Conservation (phyloP, 2,329 filamentous ascomycete genomes). For the Nemania sp. region DNA sequence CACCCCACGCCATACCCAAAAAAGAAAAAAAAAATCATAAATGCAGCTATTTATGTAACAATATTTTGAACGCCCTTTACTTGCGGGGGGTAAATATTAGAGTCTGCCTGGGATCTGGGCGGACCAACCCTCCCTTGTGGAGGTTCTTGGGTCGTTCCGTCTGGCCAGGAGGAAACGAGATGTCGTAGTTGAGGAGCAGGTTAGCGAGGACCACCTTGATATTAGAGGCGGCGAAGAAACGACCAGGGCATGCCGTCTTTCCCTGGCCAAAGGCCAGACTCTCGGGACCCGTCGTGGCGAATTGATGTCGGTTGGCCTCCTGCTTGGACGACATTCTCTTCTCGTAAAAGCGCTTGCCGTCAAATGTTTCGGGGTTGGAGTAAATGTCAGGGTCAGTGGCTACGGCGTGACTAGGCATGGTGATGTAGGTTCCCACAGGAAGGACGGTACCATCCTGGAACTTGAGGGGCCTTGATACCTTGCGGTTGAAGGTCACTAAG, state of each 20-base stretch:
- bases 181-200: slow-evolving; percentile 26
- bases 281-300: slow-evolving; percentile 27
- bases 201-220: slow-evolving; percentile 30
- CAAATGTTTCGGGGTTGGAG: slow-evolving; percentile 27
- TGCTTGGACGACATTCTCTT: slow-evolving; percentile 28
- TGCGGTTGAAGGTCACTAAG: slow-evolving; percentile 30
- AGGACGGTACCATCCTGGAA: slow-evolving; percentile 27
- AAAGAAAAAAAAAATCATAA: slow-evolving; percentile 15
- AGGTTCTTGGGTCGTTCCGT: slow-evolving; percentile 29
- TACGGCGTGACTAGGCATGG: slow-evolving; percentile 27
- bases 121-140: slow-evolving; percentile 28
- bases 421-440: slow-evolving; percentile 28
- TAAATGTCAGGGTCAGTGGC: slow-evolving; percentile 29
- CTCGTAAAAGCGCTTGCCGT: slow-evolving; percentile 28
- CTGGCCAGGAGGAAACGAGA: slow-evolving; percentile 28
- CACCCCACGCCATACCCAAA: slow-evolving; percentile 11
- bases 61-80: slow-evolving; percentile 6
- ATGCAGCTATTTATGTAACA: slow-evolving; percentile 22
- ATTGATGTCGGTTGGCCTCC: slow-evolving; percentile 29
- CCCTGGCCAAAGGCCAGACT: slow-evolving; percentile 29
- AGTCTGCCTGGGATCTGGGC: slow-evolving; percentile 26
- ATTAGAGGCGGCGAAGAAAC: slow-evolving; percentile 30
- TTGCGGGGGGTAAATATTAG: slow-evolving; percentile 28
- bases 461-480: slow-evolving; percentile 19
- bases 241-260: slow-evolving; percentile 29